These are phyloP conservation scores for Podaxis sp. DNA, from an alignment of 768 basidiomycete genomes.

Conservation along the genomic window DNA sequence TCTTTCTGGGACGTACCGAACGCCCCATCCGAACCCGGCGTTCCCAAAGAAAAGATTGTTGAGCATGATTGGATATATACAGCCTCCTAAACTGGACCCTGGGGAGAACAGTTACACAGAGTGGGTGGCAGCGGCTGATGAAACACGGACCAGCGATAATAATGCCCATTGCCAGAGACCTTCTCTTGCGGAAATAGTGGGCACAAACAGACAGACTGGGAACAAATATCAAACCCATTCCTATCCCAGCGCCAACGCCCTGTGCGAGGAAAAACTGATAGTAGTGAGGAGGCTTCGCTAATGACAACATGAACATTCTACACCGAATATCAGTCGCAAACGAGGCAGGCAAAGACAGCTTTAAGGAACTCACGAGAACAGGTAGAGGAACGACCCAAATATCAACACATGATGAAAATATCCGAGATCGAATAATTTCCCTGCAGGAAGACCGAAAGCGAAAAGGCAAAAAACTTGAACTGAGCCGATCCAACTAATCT, in stretches of 20 bases:
- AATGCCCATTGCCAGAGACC: conserved; percentile 52
- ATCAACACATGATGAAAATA: conserved; percentile 42
- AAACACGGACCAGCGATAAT: conserved; percentile 39
- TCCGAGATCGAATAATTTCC: conserved; percentile 43
- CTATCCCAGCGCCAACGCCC: conserved; percentile 52
- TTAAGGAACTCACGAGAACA: conserved; percentile 33
- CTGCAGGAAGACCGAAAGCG: conserved; percentile 38
- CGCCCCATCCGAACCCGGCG: conserved; percentile 37
- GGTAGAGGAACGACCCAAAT: conserved; percentile 33
- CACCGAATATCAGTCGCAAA: neutral
- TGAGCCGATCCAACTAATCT: conserved; percentile 48
- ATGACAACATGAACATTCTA: conserved; percentile 48
- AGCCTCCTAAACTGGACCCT: conserved; percentile 46
- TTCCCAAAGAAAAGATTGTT: conserved; percentile 36
- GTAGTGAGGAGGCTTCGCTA: conserved; percentile 41
- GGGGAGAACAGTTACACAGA: conserved; percentile 7
- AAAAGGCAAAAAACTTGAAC: conserved; percentile 47
- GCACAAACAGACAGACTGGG: conserved; percentile 48
- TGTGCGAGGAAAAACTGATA: conserved; percentile 53
- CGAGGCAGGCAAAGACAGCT: neutral
- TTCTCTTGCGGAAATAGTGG: conserved; percentile 45
- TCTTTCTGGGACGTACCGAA: conserved; percentile 29
- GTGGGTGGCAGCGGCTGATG: neutral
- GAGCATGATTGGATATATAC: conserved; percentile 48
- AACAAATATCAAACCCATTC: conserved; percentile 51